Percentiles rank a stretch among this genome's conserved stretches.
Conservation (phyloP, 2,329 filamentous ascomycete species). For the Penicillium sp. region DNA sequence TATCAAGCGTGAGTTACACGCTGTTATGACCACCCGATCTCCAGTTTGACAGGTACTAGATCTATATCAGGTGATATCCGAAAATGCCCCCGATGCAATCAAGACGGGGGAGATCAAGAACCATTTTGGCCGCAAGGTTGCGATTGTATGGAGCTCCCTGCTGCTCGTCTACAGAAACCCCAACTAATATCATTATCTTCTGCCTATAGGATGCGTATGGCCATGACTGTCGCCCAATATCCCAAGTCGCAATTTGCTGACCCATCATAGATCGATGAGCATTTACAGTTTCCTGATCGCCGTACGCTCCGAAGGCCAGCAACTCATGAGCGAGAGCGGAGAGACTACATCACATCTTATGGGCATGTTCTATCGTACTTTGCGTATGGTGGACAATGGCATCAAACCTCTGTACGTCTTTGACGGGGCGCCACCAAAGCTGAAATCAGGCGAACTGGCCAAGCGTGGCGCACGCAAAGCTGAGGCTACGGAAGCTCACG, state of each 20-base stretch:
- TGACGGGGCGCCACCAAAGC: slow-evolving; percentile 90
- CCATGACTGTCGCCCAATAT: slow-evolving; percentile 2
- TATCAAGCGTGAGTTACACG: slow-evolving; percentile 47
- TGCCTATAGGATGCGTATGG: slow-evolving; percentile 57
- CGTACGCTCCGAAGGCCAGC: slow-evolving; percentile 91
- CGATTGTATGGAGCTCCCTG: slow-evolving; percentile 62
- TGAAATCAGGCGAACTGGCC: slow-evolving; percentile 94
- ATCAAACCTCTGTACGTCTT: slow-evolving; percentile 99
- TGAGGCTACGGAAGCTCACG: slow-evolving; percentile 80
- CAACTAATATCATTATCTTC: background rate
- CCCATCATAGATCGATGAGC: slow-evolving; percentile 72
- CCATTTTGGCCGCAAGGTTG: slow-evolving; percentile 96
- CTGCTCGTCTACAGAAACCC: background rate
- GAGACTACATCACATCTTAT: slow-evolving; percentile 97
- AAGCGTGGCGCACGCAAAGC: slow-evolving; percentile 94
- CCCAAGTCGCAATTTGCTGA: slow-evolving; percentile 14
- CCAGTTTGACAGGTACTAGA: slow-evolving; percentile 47
- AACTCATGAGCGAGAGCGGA: slow-evolving; percentile 89
- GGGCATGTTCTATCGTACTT: slow-evolving; percentile 98
- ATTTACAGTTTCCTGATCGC: slow-evolving; percentile 98
- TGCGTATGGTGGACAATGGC: slow-evolving; percentile 96
- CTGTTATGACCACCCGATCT: no score
- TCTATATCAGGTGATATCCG: slow-evolving; percentile 74
- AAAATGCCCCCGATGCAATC: slow-evolving; percentile 90
- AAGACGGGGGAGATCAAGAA: slow-evolving; percentile 98